These are phyloP conservation scores for Diaporthe australafricana DNA, from an alignment of 2,329 filamentous ascomycete species.

Conservation along the genomic window DNA sequence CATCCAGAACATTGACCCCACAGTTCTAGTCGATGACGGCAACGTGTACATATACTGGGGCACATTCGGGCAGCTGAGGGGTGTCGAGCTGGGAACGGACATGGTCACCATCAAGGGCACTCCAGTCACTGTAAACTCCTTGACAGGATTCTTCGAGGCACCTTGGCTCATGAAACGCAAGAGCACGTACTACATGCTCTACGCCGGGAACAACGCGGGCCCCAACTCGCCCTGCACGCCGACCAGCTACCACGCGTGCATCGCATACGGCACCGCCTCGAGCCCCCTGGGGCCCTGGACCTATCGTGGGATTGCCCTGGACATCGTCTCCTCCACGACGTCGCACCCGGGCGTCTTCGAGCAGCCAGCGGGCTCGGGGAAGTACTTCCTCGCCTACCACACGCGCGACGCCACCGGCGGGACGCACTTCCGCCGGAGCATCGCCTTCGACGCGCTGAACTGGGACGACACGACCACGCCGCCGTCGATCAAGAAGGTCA, in stretches of 20 bases:
- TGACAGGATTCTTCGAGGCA: constrained; percentile 52
- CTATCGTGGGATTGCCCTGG: constrained; percentile 48
- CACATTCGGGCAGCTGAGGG: constrained; percentile 50
- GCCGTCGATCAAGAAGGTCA: constrained; percentile 45
- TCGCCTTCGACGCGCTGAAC: constrained; percentile 49
- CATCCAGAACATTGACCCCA: constrained; percentile 55
- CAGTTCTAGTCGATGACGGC: constrained; percentile 51
- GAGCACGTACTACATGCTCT: constrained; percentile 53
- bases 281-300: constrained; percentile 51
- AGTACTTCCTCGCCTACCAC: constrained; percentile 50
- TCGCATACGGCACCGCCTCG: constrained; percentile 50
- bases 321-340: constrained; percentile 51
- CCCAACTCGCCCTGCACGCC: constrained; percentile 50
- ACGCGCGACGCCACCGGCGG: constrained; percentile 50
- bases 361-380: constrained; percentile 38
- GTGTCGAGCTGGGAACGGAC: constrained; percentile 49
- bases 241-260: constrained; percentile 52
- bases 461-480: constrained; percentile 47
- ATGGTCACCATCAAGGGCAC: constrained; percentile 50
- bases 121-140: constrained; percentile 39
- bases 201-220: constrained; percentile 53
- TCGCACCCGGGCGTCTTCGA: constrained; percentile 50
- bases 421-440: constrained; percentile 50
- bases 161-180: constrained; percentile 52
- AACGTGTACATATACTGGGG: constrained; percentile 53